Evolutionary conservation across 495 filamentous ascomycete genomes (phyloP).

Genomic region (Cetradonia linearis): DNA sequence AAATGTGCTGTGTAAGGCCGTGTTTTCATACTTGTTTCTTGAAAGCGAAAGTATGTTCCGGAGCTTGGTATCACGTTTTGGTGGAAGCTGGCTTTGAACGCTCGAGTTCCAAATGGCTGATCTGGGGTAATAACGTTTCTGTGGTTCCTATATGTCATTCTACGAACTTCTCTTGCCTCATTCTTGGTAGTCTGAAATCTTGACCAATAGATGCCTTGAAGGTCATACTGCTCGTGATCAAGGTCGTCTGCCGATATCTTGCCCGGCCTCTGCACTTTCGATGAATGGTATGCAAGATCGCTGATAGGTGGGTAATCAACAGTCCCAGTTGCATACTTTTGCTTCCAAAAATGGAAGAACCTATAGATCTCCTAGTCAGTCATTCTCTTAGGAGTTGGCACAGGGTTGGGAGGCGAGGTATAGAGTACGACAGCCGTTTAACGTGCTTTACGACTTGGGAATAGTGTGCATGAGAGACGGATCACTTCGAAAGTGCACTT

Average conservation of each 20-base stretch:
- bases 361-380: background rate
- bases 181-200: conserved; percentile 50
- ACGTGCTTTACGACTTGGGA: background rate
- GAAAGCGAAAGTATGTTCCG: conserved; percentile 58
- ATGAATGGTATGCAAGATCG: conserved; percentile 24
- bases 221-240: conserved; percentile 55
- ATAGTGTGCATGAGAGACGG: background rate
- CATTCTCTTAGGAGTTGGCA: background rate
- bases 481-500: background rate
- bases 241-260: conserved; percentile 39
- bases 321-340: conserved; percentile 19
- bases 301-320: conserved; percentile 26
- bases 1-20: conserved; percentile 68
- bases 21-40: conserved; percentile 55
- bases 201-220: conserved; percentile 73
- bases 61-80: conserved; percentile 32
- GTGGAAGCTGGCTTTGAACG: conserved; percentile 25
- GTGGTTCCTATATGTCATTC: conserved; percentile 49
- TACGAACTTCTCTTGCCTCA: conserved; percentile 49
- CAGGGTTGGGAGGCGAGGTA: too few relatives aligned
- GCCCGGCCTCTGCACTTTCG: conserved; percentile 28
- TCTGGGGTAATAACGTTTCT: conserved; percentile 30
- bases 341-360: conserved; percentile 14
- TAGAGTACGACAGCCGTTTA: background rate
- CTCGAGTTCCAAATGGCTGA: conserved; percentile 12